Conservation (phyloP, 164 flowering plant species). For the Chimonanthus praecox region DNA sequence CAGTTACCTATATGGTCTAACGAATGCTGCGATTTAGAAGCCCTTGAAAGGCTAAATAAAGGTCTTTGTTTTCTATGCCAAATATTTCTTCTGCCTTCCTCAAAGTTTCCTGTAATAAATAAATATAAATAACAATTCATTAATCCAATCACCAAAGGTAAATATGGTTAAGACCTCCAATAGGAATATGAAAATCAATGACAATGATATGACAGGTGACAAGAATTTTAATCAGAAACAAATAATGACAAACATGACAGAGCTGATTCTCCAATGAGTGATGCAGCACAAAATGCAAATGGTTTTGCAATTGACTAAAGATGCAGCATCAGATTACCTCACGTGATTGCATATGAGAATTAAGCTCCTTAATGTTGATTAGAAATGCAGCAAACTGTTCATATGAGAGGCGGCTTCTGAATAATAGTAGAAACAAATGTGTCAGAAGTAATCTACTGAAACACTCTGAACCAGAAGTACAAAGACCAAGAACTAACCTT, state of each 20-base stretch:
- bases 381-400: conserved; percentile 94
- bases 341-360: conserved; percentile 87
- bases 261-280: not conserved
- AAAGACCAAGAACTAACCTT: conserved; percentile 38
- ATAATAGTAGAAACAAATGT: conserved; percentile 10
- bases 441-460: not conserved
- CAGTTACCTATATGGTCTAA: not conserved
- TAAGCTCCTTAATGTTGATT: conserved; percentile 86
- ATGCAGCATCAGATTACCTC: conserved; percentile 45
- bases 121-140: not conserved
- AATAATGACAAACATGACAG: not conserved
- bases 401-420: conserved; percentile 84
- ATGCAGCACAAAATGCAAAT: not conserved
- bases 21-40: conserved; percentile 63
- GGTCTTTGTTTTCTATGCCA: conserved; percentile 85
- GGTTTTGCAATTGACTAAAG: not conserved
- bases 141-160: not conserved
- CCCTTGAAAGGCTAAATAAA: conserved; percentile 77
- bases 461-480: not conserved
- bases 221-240: no score
- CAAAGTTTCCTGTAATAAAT: conserved; percentile 64
- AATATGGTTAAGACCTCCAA: not conserved
- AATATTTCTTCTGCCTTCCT: conserved; percentile 92
- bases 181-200: no score
- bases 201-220: no score